Conservation (phyloP, 2,329 filamentous ascomycete genomes). For the Penicillium capsulatum region DNA sequence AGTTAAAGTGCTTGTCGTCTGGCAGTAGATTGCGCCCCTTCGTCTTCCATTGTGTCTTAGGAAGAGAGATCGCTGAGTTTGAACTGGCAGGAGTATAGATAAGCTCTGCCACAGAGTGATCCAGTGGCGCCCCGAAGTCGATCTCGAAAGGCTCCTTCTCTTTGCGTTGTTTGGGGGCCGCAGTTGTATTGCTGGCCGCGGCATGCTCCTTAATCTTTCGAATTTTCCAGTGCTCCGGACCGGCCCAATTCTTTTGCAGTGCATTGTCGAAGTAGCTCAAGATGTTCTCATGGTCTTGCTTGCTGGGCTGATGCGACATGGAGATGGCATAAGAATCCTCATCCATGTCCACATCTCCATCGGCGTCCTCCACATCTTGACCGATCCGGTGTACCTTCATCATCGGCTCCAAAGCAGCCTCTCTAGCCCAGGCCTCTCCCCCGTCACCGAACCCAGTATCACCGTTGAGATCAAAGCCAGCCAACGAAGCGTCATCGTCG, state of each 20-base stretch:
- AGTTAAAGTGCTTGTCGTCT: constrained; percentile 98
- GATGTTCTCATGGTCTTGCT: constrained; percentile 80
- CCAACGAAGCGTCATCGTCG: constrained; percentile 67
- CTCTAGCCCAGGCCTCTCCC: constrained; percentile 89
- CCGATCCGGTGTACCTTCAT: constrained; percentile 65
- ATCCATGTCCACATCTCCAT: constrained; percentile 55
- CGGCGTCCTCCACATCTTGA: constrained; percentile 51
- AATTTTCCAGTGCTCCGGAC: constrained; percentile 98
- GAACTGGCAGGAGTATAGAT: constrained; percentile 78
- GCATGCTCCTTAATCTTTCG: constrained; percentile 80
- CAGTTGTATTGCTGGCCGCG: constrained; percentile 43
- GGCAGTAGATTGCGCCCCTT: constrained; percentile 89
- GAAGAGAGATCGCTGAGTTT: constrained; percentile 75
- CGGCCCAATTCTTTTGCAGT: constrained; percentile 93
- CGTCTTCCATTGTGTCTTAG: constrained; percentile 93
- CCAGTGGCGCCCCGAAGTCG: constrained; percentile 75
- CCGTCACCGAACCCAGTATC: constrained; percentile 91
- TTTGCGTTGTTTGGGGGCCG: constrained; percentile 63
- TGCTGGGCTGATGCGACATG: constrained; percentile 66
- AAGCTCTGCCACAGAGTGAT: constrained; percentile 64
- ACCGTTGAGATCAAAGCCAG: constrained; percentile 62
- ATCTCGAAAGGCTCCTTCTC: constrained; percentile 97
- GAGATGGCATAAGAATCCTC: constrained; percentile 73
- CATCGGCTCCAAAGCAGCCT: constrained; percentile 81
- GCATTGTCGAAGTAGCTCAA: constrained; percentile 98